Evolutionary conservation across 495 filamentous ascomycete genomes (phyloP), one percentile per base, ranked within the genome.

Genomic region (Xylaria castorea): DNA sequence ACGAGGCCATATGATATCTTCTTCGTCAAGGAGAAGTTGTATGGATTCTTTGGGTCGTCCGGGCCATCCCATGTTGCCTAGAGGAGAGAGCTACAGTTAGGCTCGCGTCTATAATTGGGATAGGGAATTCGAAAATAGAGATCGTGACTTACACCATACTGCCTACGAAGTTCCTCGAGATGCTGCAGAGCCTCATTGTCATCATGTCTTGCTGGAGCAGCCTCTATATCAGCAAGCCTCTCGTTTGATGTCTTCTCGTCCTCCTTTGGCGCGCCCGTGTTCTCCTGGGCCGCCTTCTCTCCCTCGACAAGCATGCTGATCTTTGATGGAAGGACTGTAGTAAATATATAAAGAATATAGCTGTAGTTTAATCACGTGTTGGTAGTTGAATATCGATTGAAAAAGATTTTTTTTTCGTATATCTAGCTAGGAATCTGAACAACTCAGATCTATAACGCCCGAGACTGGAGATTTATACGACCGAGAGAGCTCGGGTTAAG

Each of bases 1-100:
- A 87, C 80, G 16, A 89, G 69, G 0, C 86, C 88, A 5, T 87
- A 87, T 1, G 83, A 80, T 87, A 90, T 90, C 80, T 92, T 92
- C 68, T 84, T 82, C 40, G 70, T 79, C 14, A 73, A 77, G 0
- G 81, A 67, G 89, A 89, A 91, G 71, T 91, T 91, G 73, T 87
- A 87, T 0, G 89, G 89, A 61, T 91, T 86, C 18, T 84, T 80
- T 0, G 87, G 86, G 71, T 91, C 89, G 30, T 87, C 83, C 2
- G 85, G 83, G 0, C 88, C 85, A 32, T 87, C 80, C 88, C 89
- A 91, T 5, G 84, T 85, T 5, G 87, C 85, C 64, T 66, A 38
- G 5, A 27, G 44, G 0, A 9, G 27, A 46, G 20, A 27, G 46
- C 1, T 22, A 5, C 3, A 14, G 32, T 66, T 32, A 66, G 14